A percentile compares a stretch with the other conserved stretches of the same genome.
phyloP scores from a whole-genome alignment of 129 eudicot genomes.

The Flaveria ramosissima region DNA sequence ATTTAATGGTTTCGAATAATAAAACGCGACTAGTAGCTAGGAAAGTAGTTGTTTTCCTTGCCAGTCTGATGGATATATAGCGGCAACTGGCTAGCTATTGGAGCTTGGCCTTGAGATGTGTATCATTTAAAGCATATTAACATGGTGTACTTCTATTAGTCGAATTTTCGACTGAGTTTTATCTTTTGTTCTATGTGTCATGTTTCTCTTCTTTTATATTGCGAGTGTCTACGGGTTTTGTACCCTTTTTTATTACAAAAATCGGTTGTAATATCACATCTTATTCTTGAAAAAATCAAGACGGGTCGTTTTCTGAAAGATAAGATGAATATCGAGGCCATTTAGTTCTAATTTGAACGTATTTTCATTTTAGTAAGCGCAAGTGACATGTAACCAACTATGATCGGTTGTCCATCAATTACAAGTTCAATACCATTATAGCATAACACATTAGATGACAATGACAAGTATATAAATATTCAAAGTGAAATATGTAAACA shows the following conservation, averaged over 20 bases:
- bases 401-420: slow-evolving; percentile 36
- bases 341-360: slow-evolving; percentile 27
- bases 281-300: slow-evolving; percentile 32
- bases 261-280: slow-evolving; percentile 37
- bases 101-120: neutral
- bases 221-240: neutral
- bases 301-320: slow-evolving; percentile 39
- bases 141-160: neutral
- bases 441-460: slow-evolving; percentile 13
- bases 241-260: neutral
- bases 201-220: neutral
- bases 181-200: neutral
- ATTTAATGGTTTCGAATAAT: slow-evolving; percentile 4
- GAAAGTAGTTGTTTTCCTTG: neutral
- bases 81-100: neutral
- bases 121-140: neutral
- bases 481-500: neutral
- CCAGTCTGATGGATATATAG: neutral
- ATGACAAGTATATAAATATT: slow-evolving; percentile 15
- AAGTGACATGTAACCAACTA: slow-evolving; percentile 39
- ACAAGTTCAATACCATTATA: slow-evolving; percentile 18
- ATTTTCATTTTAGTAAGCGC: slow-evolving; percentile 32
- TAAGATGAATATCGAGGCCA: slow-evolving; percentile 30
- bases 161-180: too few species aligned
- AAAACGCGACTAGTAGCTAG: neutral